Conservation (phyloP, 768 basidiomycete species). For the Auriscalpium microsporum region DNA sequence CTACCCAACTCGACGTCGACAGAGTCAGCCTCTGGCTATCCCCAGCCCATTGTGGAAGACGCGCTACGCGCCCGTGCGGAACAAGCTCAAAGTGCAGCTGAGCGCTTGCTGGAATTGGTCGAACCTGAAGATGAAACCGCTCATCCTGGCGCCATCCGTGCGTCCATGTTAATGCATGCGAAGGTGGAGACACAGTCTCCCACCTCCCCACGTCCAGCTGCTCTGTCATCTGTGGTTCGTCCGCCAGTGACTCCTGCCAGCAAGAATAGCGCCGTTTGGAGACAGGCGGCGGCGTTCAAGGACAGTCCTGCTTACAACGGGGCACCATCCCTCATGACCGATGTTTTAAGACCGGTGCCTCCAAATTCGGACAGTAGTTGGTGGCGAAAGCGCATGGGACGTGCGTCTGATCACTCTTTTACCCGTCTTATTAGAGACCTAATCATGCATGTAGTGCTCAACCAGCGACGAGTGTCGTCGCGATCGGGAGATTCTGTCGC, state of each 20-base stretch:
- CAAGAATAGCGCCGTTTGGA: conserved; percentile 49
- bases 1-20: conserved; percentile 57
- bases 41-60: conserved; percentile 63
- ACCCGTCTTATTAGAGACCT: neutral
- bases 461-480: conserved; percentile 38
- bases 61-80: conserved; percentile 80
- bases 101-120: conserved; percentile 77
- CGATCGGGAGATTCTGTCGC: conserved; percentile 32
- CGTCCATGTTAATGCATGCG: conserved; percentile 17
- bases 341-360: conserved; percentile 31
- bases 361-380: conserved; percentile 69
- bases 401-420: conserved; percentile 36
- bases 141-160: neutral
- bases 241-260: conserved; percentile 61
- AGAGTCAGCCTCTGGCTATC: conserved; percentile 32
- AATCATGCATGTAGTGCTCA: conserved; percentile 31
- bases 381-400: conserved; percentile 72
- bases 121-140: conserved; percentile 58
- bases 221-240: conserved; percentile 20
- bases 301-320: conserved; percentile 66
- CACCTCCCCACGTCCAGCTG: conserved; percentile 25
- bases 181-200: conserved; percentile 35
- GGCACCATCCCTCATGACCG: conserved; percentile 50
- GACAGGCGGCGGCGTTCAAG: conserved; percentile 69
- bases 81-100: conserved; percentile 90